A percentile compares a stretch with the other conserved stretches of the same genome.
Conservation (phyloP, 192 early-diverging fungal genomes). For the Backusella circina region DNA sequence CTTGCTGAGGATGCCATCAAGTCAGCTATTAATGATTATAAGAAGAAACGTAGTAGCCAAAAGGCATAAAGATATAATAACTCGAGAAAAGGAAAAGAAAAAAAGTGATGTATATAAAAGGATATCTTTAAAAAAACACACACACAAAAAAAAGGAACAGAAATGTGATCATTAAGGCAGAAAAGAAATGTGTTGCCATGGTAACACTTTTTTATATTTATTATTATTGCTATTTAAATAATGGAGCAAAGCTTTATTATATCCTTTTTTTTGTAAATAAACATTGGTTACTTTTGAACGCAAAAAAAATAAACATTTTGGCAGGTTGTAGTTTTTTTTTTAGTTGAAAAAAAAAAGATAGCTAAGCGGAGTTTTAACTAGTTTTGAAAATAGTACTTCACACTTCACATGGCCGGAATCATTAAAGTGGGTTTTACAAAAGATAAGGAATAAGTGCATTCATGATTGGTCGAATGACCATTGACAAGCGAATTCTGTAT, state of each 20-base stretch:
- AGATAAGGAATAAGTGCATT: neutral
- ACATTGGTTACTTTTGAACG: neutral
- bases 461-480: neutral
- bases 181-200: too few species aligned
- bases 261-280: neutral
- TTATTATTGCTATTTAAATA: neutral
- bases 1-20: conserved; percentile 99
- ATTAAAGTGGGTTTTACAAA: neutral
- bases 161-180: neutral
- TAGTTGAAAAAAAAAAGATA: neutral
- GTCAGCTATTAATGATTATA: conserved; percentile 94
- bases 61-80: neutral
- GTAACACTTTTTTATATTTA: neutral
- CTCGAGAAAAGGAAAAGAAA: neutral
- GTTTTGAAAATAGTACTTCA: neutral
- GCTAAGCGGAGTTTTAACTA: neutral
- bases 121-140: neutral
- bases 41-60: conserved; percentile 63
- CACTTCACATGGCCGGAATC: neutral
- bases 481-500: neutral
- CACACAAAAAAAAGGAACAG: neutral
- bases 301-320: neutral
- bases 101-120: neutral
- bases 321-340: neutral
- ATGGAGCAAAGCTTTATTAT: neutral